Evolutionary conservation across 768 basidiomycete species (phyloP).

Genomic region (Amanita molliuscula): DNA sequence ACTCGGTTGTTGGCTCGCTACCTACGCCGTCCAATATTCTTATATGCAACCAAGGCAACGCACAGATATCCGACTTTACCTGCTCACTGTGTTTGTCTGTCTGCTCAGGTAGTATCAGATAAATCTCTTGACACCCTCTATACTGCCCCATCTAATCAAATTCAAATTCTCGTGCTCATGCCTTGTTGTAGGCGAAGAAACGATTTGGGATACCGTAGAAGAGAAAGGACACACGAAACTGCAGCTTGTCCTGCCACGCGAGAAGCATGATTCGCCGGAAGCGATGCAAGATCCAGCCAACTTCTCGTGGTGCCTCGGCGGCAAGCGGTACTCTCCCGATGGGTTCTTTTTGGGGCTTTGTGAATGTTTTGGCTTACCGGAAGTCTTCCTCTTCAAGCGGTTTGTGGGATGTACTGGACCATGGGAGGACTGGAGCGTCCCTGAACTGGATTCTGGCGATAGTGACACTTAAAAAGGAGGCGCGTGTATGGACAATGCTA

Average conservation of each 20-base stretch:
- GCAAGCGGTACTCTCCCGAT: background rate
- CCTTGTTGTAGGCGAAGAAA: background rate
- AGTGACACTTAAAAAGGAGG: background rate
- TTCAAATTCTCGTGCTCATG: background rate
- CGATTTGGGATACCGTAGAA: background rate
- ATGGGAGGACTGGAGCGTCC: background rate
- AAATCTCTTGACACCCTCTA: background rate
- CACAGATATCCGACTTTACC: background rate
- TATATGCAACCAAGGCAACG: background rate
- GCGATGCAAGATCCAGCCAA: background rate
- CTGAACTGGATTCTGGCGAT: background rate
- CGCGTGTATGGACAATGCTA: too few species aligned
- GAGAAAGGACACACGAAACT: background rate
- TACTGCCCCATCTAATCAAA: background rate
- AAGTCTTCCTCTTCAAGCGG: background rate
- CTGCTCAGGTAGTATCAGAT: conserved; percentile 1
- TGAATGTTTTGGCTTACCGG: background rate
- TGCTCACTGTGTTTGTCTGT: background rate
- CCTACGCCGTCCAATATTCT: background rate
- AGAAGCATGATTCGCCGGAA: too few species aligned
- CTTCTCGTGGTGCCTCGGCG: conserved; percentile 4
- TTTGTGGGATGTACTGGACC: conserved; percentile 2
- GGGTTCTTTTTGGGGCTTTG: conserved; percentile 1
- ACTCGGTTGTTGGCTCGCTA: too few species aligned
- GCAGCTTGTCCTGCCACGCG: background rate